These are phyloP conservation scores for Aphanomyces euteiches DNA, from an alignment of 352 stramenopile species.

Conservation along the genomic window DNA sequence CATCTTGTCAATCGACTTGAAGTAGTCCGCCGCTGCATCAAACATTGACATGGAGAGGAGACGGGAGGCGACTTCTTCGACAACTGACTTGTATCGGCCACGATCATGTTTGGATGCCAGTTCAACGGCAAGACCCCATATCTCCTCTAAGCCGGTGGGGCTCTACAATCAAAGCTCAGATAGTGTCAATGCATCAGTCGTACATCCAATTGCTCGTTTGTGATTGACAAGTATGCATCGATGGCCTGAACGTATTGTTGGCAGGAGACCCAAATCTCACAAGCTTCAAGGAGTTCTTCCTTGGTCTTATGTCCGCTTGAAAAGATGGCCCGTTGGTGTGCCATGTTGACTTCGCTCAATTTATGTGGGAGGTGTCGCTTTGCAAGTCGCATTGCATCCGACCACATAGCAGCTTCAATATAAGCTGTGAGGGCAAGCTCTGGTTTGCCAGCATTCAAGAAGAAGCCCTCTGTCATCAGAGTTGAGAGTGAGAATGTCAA, in stretches of 20 bases:
- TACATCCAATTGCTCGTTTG: slow-evolving; percentile 56
- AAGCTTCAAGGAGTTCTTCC: slow-evolving; percentile 79
- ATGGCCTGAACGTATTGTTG: slow-evolving; percentile 90
- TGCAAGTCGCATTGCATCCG: slow-evolving; percentile 85
- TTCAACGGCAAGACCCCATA: slow-evolving; percentile 88
- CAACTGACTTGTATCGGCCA: slow-evolving; percentile 84
- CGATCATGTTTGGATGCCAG: slow-evolving; percentile 84
- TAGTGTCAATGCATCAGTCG: background rate
- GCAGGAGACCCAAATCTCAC: slow-evolving; percentile 82
- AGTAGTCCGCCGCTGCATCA: slow-evolving; percentile 83
- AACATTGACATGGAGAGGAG: slow-evolving; percentile 81
- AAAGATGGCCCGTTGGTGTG: slow-evolving; percentile 76
- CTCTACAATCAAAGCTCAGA: slow-evolving; percentile 32
- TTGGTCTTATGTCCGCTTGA: slow-evolving; percentile 69
- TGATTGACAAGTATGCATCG: slow-evolving; percentile 87
- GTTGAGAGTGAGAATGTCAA: slow-evolving; percentile 6
- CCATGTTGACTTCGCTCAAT: slow-evolving; percentile 87
- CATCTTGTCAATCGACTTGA: slow-evolving; percentile 87
- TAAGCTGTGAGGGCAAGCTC: slow-evolving; percentile 87
- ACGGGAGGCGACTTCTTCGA: slow-evolving; percentile 82
- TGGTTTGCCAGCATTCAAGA: slow-evolving; percentile 87
- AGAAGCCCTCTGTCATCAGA: slow-evolving; percentile 76
- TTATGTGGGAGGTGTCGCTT: slow-evolving; percentile 91
- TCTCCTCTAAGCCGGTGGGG: slow-evolving; percentile 72
- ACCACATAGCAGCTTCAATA: slow-evolving; percentile 80